Evolutionary conservation across 345 rosid species (phyloP).

Genomic region (Ailanthus altissimus): DNA sequence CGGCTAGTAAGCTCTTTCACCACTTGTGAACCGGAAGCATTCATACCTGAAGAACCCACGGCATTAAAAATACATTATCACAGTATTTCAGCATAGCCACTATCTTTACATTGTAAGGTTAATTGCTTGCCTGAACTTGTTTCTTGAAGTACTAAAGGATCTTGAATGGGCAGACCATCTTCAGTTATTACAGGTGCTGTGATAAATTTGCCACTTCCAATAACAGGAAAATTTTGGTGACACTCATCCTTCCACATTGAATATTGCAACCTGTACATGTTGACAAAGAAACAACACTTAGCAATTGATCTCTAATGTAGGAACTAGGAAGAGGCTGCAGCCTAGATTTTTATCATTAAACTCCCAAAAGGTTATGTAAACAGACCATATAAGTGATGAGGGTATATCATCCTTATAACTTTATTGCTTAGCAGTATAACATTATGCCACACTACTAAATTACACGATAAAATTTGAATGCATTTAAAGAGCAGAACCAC

Average conservation of each 20-base stretch:
- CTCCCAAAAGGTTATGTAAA: conserved; percentile 13
- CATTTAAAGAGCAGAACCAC: neutral
- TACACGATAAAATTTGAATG: neutral
- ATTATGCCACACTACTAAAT: neutral
- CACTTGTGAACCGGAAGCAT: conserved; percentile 45
- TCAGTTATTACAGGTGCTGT: conserved; percentile 93
- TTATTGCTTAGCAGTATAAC: neutral
- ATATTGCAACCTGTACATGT: conserved; percentile 64
- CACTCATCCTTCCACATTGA: conserved; percentile 82
- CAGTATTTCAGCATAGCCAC: conserved; percentile 16
- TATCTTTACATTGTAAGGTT: conserved; percentile 26
- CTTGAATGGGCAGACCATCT: conserved; percentile 75
- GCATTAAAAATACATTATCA: conserved; percentile 21
- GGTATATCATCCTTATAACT: neutral
- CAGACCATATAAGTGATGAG: neutral
- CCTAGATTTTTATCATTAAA: neutral
- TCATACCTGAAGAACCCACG: conserved; percentile 31
- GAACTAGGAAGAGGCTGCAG: conserved; percentile 11
- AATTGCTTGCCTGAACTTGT: conserved; percentile 48
- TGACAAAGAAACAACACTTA: conserved; percentile 11
- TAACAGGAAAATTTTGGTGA: conserved; percentile 63
- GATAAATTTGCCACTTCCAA: conserved; percentile 83
- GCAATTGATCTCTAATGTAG: conserved; percentile 7
- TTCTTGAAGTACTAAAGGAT: conserved; percentile 78
- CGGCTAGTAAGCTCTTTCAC: conserved; percentile 49